These are phyloP conservation scores for Nasturtium officinale DNA, from an alignment of 345 rosid species.

Conservation along the genomic window DNA sequence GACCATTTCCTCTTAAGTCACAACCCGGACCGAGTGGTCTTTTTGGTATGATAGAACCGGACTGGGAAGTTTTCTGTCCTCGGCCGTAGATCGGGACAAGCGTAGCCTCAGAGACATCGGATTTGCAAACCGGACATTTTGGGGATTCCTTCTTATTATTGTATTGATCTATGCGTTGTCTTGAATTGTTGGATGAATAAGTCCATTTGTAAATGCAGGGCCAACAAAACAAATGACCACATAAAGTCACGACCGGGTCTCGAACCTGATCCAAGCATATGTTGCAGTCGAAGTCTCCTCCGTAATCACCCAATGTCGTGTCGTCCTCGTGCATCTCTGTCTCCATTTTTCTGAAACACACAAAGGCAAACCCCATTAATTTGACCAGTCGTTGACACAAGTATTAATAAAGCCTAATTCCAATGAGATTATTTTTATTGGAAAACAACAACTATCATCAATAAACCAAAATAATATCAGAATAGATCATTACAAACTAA, in stretches of 20 bases:
- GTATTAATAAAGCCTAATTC: background rate
- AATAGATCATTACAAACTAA: conserved; percentile 2
- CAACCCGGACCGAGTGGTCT: conserved; percentile 63
- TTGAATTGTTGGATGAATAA: conserved; percentile 56
- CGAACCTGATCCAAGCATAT: conserved; percentile 79
- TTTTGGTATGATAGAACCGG: conserved; percentile 58
- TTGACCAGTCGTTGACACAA: conserved; percentile 26
- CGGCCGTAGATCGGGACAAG: conserved; percentile 95
- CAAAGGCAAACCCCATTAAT: conserved; percentile 8
- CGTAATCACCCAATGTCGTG: conserved; percentile 19
- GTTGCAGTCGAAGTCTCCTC: conserved; percentile 84
- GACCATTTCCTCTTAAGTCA: conserved; percentile 57
- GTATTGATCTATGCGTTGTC: conserved; percentile 26
- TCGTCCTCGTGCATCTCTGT: conserved; percentile 25
- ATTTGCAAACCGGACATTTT: conserved; percentile 90
- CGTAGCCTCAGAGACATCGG: conserved; percentile 67
- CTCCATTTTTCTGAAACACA: conserved; percentile 37
- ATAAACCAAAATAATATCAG: background rate
- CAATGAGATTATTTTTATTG: background rate
- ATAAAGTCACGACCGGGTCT: conserved; percentile 90
- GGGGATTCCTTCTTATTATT: conserved; percentile 23
- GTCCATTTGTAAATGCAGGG: conserved; percentile 95
- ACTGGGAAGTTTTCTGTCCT: conserved; percentile 49
- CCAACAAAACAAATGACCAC: conserved; percentile 99
- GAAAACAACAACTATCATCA: conserved; percentile 8